These are phyloP conservation scores for Salix suchowensis DNA, from an alignment of 345 rosid species.

Conservation along the genomic window DNA sequence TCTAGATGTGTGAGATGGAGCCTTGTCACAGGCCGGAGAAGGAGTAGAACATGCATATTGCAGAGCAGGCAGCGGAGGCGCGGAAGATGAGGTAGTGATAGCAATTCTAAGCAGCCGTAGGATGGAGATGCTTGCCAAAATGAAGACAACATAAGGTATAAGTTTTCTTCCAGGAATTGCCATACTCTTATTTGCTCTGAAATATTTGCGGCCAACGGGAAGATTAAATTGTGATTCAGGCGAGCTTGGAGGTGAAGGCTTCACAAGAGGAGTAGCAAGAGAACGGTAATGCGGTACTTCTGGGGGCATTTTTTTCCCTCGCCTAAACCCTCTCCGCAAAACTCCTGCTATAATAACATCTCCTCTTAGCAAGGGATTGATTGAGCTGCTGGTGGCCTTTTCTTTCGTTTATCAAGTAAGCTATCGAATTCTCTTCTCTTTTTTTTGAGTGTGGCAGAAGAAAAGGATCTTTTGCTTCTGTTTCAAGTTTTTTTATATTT, in stretches of 20 bases:
- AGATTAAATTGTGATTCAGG: constrained; percentile 14
- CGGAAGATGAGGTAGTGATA: constrained; percentile 42
- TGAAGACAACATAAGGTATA: constrained; percentile 54
- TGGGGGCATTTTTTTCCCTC: constrained; percentile 55
- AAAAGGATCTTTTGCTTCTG: constrained; percentile 46
- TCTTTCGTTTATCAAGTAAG: constrained; percentile 9
- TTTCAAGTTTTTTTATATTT: constrained; percentile 32
- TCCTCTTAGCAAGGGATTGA: constrained; percentile 13
- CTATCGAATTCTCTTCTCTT: constrained; percentile 5
- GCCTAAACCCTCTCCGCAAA: constrained; percentile 13
- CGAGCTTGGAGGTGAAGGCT: constrained; percentile 46
- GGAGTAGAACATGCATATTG: constrained; percentile 21
- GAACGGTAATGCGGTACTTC: constrained; percentile 41
- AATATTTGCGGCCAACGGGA: constrained; percentile 24
- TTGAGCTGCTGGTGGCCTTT: constrained; percentile 3
- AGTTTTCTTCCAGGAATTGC: constrained; percentile 50
- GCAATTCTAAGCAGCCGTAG: constrained; percentile 54
- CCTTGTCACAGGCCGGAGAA: constrained; percentile 22
- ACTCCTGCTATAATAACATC: constrained; percentile 23
- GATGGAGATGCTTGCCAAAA: constrained; percentile 56
- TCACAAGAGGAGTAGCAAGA: constrained; percentile 37
- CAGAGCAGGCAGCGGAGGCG: constrained; percentile 23
- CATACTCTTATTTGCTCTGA: constrained; percentile 40
- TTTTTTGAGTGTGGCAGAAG: constrained; percentile 48
- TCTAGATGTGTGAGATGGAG: constrained; percentile 13